These are phyloP conservation scores for Leccinum angustisporum DNA, from an alignment of 1,284 basidiomycete species.

Conservation along the genomic window DNA sequence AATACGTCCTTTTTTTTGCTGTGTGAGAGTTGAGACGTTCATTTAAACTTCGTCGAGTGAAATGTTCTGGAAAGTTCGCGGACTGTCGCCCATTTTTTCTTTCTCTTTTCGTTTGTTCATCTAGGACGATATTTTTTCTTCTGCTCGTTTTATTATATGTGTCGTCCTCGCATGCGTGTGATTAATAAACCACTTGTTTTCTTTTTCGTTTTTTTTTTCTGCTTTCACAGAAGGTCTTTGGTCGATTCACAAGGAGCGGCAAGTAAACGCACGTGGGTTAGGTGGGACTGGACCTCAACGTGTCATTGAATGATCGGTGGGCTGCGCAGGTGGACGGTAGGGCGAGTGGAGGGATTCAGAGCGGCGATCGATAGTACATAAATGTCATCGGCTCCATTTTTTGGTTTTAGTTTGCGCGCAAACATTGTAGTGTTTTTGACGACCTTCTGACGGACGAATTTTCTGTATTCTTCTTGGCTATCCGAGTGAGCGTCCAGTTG, in stretches of 20 bases:
- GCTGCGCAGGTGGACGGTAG: background rate
- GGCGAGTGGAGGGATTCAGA: background rate
- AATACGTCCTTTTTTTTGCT: slow-evolving; percentile 3
- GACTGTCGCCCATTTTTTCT: background rate
- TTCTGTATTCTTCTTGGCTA: no score
- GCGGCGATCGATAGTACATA: background rate
- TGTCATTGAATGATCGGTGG: background rate
- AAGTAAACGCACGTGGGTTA: slow-evolving; percentile 18
- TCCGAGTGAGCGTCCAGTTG: background rate
- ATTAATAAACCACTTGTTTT: slow-evolving; percentile 26
- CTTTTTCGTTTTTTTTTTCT: background rate
- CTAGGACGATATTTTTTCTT: background rate
- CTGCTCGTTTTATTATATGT: slow-evolving; percentile 6
- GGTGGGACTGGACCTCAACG: background rate
- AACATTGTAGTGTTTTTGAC: background rate
- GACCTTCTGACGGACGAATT: background rate
- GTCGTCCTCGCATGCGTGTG: slow-evolving; percentile 9
- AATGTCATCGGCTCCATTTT: background rate
- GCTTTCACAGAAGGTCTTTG: slow-evolving; percentile 30
- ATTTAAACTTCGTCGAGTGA: background rate
- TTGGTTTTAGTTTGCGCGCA: background rate
- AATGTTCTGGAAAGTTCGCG: slow-evolving; percentile 1
- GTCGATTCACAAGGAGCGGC: slow-evolving; percentile 22
- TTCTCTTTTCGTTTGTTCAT: background rate
- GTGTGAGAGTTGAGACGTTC: background rate